Evolutionary conservation across 805 yeast genomes (phyloP), one percentile per base, ranked within the genome.

Genomic region (Priceomyces medius): DNA sequence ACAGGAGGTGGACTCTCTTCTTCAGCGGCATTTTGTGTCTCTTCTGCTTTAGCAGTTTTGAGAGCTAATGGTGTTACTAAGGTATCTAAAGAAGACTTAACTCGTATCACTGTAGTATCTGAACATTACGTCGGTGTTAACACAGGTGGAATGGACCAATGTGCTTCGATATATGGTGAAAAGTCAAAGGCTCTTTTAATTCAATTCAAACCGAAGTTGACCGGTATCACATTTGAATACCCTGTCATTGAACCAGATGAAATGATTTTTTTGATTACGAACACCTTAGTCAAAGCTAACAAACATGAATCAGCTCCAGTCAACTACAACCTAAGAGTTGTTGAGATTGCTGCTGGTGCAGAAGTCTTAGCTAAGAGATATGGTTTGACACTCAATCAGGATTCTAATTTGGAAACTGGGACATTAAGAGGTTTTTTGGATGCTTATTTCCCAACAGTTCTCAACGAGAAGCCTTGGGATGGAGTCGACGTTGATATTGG

Each of bases 81-180:
- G 2, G 60, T 81, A 28, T 47, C 76, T 41, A 80, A 80, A 53
- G 56, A 70, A 12, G 80, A 73, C 43, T 66, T 83, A 44, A 79
- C 83, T 14, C 60, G 64, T 40, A 77, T 83, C 38, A 80, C 88
- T 4, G 81, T 79, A 31, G 78, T 76, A 4, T 77, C 82, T 29
- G 89, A 83, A 55, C 86, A 82, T 60, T 78, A 78, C 40, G 79
- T 83, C 27, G 89, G 89, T 26, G 85, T 83, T 39, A 83, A 80
- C 56, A 79, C 83, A 26, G 90, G 89, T n/a, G 88, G 89, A 29
- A 77, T 83, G 85, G 89, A 83, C 56, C 89, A 83, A 61, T 74
- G 83, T 37, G 89, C 88, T 3, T 77, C 85, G 0, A 72, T 84
- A 18, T 81, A 75, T 48, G 88, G 89, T 16, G 79, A 74, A 51